Conservation (phyloP, 768 basidiomycete species). For the Termitomyces sp. region DNA sequence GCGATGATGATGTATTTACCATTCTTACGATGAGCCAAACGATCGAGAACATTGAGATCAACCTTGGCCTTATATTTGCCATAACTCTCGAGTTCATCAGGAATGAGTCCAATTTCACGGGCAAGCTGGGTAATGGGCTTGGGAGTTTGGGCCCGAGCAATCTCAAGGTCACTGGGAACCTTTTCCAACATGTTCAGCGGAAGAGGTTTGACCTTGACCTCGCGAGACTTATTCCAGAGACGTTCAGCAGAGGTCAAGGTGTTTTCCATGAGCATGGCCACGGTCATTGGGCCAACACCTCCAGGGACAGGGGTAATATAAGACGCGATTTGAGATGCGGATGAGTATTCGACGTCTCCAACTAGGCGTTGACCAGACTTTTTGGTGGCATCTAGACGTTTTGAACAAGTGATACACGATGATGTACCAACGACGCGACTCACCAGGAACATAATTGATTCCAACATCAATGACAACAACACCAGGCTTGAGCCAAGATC, state of each 20-base stretch:
- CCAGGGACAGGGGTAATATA: conserved; percentile 97
- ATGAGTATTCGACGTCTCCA: conserved; percentile 88
- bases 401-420: neutral
- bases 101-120: conserved; percentile 80
- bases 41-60: conserved; percentile 82
- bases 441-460: conserved; percentile 92
- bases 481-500: conserved; percentile 93
- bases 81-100: conserved; percentile 89
- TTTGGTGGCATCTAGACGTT: conserved; percentile 68
- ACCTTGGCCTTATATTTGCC: conserved; percentile 98
- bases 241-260: conserved; percentile 83
- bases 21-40: conserved; percentile 79
- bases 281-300: conserved; percentile 99
- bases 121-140: conserved; percentile 86
- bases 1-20: conserved; percentile 97
- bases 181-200: conserved; percentile 75
- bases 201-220: conserved; percentile 73
- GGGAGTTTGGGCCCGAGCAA: conserved; percentile 91
- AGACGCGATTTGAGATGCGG: conserved; percentile 76
- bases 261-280: conserved; percentile 96
- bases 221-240: conserved; percentile 65
- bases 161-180: conserved; percentile 96
- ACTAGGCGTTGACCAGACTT: conserved; percentile 95
- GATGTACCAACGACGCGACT: neutral
- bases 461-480: conserved; percentile 97